A percentile compares a stretch with the other conserved stretches of the same genome.
phyloP scores from a whole-genome alignment of 2,329 filamentous ascomycete genomes.

The Fusarium sp. region DNA sequence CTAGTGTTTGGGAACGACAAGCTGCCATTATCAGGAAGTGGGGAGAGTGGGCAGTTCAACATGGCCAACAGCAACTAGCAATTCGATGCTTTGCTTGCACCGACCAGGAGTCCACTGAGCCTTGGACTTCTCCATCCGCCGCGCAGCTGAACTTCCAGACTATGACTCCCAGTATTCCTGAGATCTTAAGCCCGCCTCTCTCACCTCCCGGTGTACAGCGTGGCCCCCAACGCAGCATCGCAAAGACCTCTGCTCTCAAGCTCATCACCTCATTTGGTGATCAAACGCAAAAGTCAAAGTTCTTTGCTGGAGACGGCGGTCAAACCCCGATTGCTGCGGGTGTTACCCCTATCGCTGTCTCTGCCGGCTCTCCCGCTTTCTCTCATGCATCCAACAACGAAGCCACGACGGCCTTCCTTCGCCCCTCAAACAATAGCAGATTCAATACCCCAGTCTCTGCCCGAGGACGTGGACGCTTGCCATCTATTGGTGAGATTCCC shows the following conservation, averaged over 20 bases:
- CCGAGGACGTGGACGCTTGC: slow-evolving; percentile 69
- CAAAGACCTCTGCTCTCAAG: slow-evolving; percentile 86
- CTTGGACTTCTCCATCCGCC: slow-evolving; percentile 88
- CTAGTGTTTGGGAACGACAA: slow-evolving; percentile 90
- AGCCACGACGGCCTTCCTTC: slow-evolving; percentile 73
- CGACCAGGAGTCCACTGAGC: slow-evolving; percentile 83
- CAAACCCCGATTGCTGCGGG: slow-evolving; percentile 82
- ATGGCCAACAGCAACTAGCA: slow-evolving; percentile 88
- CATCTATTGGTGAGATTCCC: slow-evolving; percentile 76
- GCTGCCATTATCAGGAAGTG: slow-evolving; percentile 90
- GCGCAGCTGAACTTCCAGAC: slow-evolving; percentile 67
- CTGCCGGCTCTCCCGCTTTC: slow-evolving; percentile 71
- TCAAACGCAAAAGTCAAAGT: slow-evolving; percentile 69
- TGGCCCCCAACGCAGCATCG: slow-evolving; percentile 70
- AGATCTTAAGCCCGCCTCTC: slow-evolving; percentile 75
- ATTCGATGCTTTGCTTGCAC: slow-evolving; percentile 95
- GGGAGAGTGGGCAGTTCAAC: slow-evolving; percentile 90
- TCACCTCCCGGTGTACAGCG: slow-evolving; percentile 75
- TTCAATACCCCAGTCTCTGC: slow-evolving; percentile 77
- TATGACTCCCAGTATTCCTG: slow-evolving; percentile 65
- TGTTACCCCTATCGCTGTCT: slow-evolving; percentile 89
- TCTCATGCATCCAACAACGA: slow-evolving; percentile 60
- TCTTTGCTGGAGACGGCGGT: slow-evolving; percentile 68
- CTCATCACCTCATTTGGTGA: slow-evolving; percentile 90
- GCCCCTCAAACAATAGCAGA: slow-evolving; percentile 73